Percentiles rank a stretch among this genome's conserved stretches.
Conservation (phyloP, 2,329 filamentous ascomycete genomes). For the Bipolaris oryzae region DNA sequence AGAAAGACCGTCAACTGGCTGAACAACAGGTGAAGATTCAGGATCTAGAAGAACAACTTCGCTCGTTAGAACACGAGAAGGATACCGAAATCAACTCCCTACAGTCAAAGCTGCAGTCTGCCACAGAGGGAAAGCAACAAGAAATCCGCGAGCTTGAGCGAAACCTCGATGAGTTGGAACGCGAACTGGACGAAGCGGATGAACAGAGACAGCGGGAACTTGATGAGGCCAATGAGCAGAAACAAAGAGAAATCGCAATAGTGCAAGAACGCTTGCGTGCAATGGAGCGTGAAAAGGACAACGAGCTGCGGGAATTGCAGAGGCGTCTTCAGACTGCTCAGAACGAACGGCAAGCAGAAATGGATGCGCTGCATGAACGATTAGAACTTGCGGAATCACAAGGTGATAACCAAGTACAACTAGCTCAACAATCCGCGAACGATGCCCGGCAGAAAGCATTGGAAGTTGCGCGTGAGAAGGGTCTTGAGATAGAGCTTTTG, state of each 20-base stretch:
- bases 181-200: conserved; percentile 33
- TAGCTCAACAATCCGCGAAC: conserved; percentile 49
- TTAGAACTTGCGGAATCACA: conserved; percentile 50
- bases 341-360: conserved; percentile 47
- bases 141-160: conserved; percentile 58
- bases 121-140: conserved; percentile 50
- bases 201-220: conserved; percentile 41
- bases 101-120: conserved; percentile 49
- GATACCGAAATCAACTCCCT: conserved; percentile 53
- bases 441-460: conserved; percentile 48
- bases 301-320: conserved; percentile 45
- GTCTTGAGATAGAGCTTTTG: conserved; percentile 46
- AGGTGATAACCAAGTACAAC: conserved; percentile 49
- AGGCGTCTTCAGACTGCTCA: conserved; percentile 41
- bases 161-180: conserved; percentile 46
- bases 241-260: conserved; percentile 36
- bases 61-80: conserved; percentile 39
- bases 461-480: conserved; percentile 46
- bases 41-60: conserved; percentile 41
- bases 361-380: conserved; percentile 50
- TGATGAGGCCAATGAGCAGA: conserved; percentile 33
- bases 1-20: conserved; percentile 39
- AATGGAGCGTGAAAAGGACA: conserved; percentile 46
- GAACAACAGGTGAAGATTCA: conserved; percentile 44
- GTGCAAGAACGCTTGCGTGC: conserved; percentile 42